Evolutionary conservation across 2,329 filamentous ascomycete species (phyloP).

Genomic region (Zasmidium citrigriseum): DNA sequence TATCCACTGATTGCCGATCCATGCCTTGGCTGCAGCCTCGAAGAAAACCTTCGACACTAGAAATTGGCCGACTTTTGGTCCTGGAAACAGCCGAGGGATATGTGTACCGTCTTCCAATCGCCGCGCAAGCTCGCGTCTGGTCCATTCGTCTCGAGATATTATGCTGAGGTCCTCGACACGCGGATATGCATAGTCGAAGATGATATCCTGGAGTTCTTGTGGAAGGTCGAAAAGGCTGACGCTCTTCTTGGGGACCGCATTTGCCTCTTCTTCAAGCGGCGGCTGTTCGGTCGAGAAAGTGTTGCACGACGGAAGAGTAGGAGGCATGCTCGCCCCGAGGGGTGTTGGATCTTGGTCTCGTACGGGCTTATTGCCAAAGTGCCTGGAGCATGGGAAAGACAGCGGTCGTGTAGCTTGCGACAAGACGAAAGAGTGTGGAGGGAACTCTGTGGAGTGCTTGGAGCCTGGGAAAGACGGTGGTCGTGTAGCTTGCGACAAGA

Average conservation of each 20-base stretch:
- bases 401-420: too few relatives aligned
- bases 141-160: not conserved
- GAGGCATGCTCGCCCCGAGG: too few relatives aligned
- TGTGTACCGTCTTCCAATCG: not conserved
- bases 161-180: not conserved
- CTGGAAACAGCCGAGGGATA: not conserved
- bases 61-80: conserved; percentile 2
- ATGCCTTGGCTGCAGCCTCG: not conserved
- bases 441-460: too few relatives aligned
- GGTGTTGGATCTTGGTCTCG: too few relatives aligned
- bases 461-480: too few relatives aligned
- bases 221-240: conserved; percentile 5
- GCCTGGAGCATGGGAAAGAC: too few relatives aligned
- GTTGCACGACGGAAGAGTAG: too few relatives aligned
- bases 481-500: too few relatives aligned
- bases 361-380: too few relatives aligned
- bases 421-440: too few relatives aligned
- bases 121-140: not conserved
- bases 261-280: not conserved
- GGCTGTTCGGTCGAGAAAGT: too few relatives aligned
- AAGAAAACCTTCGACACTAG: conserved; percentile 8
- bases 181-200: conserved; percentile 8
- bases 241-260: not conserved
- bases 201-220: conserved; percentile 9
- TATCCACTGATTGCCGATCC: conserved; percentile 5